A percentile compares a stretch with the other conserved stretches of the same genome.
Evolutionary conservation across 805 yeast species (phyloP).

Genomic region (Saccharomyces kudriavzevii): DNA sequence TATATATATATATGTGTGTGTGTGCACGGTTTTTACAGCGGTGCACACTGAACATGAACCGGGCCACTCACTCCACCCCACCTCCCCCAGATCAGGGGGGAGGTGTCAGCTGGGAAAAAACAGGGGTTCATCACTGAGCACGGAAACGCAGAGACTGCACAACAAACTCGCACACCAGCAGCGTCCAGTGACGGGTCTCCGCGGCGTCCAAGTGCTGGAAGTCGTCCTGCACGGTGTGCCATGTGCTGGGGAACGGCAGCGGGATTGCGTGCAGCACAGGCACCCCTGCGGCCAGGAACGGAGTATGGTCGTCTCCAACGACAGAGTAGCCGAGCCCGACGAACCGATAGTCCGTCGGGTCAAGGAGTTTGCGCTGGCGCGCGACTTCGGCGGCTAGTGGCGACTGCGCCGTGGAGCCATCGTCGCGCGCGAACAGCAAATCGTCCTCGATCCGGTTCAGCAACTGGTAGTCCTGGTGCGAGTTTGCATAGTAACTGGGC

Average conservation of each 20-base stretch:
- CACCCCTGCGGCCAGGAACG: conserved; percentile 40
- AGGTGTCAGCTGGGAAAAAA: neutral
- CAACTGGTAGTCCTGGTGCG: conserved; percentile 33
- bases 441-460: conserved; percentile 32
- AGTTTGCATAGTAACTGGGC: conserved; percentile 38
- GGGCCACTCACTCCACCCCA: neutral
- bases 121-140: neutral
- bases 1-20: neutral
- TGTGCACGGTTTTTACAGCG: neutral
- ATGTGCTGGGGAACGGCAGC: conserved; percentile 38
- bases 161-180: conserved; percentile 35
- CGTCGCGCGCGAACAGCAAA: neutral
- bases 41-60: neutral
- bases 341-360: conserved; percentile 10
- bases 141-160: conserved; percentile 5
- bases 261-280: conserved; percentile 50
- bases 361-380: conserved; percentile 2
- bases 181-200: conserved; percentile 41
- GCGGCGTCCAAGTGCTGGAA: conserved; percentile 35
- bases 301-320: conserved; percentile 47
- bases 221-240: conserved; percentile 47
- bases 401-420: neutral
- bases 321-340: conserved; percentile 5
- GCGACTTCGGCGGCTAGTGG: neutral
- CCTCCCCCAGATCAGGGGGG: neutral